Percentiles rank a stretch among this genome's conserved stretches.
Evolutionary conservation across 2,329 filamentous ascomycete genomes (phyloP).

Genomic region (Calonectria henricotiae): DNA sequence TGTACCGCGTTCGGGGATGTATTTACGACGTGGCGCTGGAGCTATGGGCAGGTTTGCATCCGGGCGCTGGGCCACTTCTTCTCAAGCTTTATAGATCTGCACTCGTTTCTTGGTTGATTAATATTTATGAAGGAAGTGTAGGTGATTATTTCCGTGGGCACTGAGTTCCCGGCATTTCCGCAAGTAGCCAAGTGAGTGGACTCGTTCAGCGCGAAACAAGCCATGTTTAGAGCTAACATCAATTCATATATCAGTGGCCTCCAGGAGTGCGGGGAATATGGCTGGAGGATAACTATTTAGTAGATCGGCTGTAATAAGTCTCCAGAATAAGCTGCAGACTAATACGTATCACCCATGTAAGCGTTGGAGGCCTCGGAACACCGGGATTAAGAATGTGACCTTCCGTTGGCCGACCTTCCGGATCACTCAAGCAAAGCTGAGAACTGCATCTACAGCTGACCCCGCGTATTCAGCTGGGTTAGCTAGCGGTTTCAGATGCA

Average conservation of each 20-base stretch:
- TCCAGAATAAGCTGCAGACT: background rate
- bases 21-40: constrained; percentile 1
- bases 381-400: background rate
- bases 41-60: background rate
- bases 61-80: background rate
- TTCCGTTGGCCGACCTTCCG: background rate
- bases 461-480: background rate
- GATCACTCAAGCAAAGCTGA: background rate
- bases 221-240: background rate
- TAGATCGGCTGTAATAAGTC: background rate
- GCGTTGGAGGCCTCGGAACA: background rate
- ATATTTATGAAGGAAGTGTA: background rate
- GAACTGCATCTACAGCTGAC: background rate
- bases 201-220: background rate
- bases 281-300: background rate
- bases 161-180: background rate
- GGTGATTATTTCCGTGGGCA: background rate
- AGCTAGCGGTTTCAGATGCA: background rate
- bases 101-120: background rate
- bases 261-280: background rate
- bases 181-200: background rate
- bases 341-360: background rate
- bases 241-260: background rate
- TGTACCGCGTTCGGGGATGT: background rate
- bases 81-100: background rate